Percentiles rank a stretch among this genome's conserved stretches.
Evolutionary conservation across 306 rosid species (phyloP).

Genomic region (Sesbania bispinosa): DNA sequence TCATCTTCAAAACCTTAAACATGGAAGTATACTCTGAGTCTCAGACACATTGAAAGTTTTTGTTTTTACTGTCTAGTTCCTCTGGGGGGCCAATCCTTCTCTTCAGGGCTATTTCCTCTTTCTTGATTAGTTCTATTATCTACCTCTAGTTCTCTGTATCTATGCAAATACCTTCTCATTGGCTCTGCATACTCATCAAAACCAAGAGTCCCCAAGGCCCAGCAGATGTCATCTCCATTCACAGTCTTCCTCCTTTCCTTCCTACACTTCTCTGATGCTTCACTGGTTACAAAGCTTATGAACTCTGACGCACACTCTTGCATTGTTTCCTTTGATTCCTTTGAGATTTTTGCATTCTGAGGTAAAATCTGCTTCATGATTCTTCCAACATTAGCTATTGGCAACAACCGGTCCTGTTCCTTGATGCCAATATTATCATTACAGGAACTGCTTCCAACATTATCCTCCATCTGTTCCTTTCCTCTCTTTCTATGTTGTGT

Average conservation of each 20-base stretch:
- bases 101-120: slow-evolving; percentile 16
- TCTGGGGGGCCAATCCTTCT: not conserved
- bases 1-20: slow-evolving; percentile 24
- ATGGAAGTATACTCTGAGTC: not conserved
- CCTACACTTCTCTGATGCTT: slow-evolving; percentile 84
- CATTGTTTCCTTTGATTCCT: slow-evolving; percentile 92
- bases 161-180: slow-evolving; percentile 61
- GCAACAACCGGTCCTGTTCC: slow-evolving; percentile 84
- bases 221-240: slow-evolving; percentile 89
- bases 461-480: slow-evolving; percentile 20
- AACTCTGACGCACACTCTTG: slow-evolving; percentile 94
- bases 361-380: slow-evolving; percentile 93
- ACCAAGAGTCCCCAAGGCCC: slow-evolving; percentile 77
- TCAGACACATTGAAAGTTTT: not conserved
- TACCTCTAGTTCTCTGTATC: slow-evolving; percentile 70
- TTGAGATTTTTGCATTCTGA: slow-evolving; percentile 76
- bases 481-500: not conserved
- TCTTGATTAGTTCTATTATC: slow-evolving; percentile 50
- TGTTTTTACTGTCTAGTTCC: not conserved
- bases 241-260: slow-evolving; percentile 91
- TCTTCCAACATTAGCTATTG: slow-evolving; percentile 90
- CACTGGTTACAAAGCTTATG: slow-evolving; percentile 91
- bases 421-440: slow-evolving; percentile 37
- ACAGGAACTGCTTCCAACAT: slow-evolving; percentile 32
- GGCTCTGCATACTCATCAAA: slow-evolving; percentile 88